phyloP scores from a whole-genome alignment of 2,329 filamentous ascomycete genomes.

The Aureobasidium sp. region DNA sequence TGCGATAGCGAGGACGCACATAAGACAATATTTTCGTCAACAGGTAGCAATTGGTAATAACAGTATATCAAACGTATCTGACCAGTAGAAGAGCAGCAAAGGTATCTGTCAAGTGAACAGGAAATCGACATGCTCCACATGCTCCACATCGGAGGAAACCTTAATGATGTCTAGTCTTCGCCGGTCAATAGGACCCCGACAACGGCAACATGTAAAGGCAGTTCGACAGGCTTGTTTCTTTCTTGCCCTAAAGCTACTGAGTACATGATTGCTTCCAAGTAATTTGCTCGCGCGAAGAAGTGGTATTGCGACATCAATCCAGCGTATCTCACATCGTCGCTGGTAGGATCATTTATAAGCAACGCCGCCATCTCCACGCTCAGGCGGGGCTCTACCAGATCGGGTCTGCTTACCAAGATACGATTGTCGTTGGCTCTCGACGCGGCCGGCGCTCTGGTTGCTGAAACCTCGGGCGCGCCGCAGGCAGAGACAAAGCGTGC shows the following conservation, averaged over 20 bases:
- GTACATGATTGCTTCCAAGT: neutral
- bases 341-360: neutral
- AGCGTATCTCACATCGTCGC: neutral
- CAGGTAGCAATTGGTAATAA: neutral
- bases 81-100: constrained; percentile 2
- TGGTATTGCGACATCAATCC: neutral
- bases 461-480: neutral
- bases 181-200: neutral
- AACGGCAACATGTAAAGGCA: neutral
- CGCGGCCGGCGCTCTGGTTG: neutral
- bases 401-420: constrained; percentile 5
- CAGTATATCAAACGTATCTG: neutral
- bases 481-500: neutral
- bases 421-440: neutral
- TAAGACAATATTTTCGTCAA: neutral
- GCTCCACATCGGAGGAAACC: constrained; percentile 12
- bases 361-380: neutral
- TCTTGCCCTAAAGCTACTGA: neutral
- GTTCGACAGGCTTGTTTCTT: neutral
- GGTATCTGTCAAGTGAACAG: neutral
- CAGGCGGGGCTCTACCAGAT: constrained; percentile 5
- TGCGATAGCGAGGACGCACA: neutral
- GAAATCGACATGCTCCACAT: neutral
- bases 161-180: constrained; percentile 1
- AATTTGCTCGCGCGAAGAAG: neutral